Base-by-base conservation (phyloP, 108 stramenopile species). In the Chaetoceros muelleri region DNA sequence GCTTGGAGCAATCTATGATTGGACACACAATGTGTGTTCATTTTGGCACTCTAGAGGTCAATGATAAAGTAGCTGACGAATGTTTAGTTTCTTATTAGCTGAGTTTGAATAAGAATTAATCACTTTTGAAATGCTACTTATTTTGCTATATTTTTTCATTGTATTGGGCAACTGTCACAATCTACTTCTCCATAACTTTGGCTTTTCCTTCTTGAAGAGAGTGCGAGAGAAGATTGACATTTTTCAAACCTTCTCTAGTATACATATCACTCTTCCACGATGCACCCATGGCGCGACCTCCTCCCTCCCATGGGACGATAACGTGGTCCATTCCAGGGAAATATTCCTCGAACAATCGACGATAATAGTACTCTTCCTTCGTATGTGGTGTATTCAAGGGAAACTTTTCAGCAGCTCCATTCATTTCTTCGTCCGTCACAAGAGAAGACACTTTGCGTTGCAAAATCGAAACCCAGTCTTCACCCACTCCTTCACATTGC, bases 401-500 rank as follows among this genome's bases (percentile, higher is more conserved):
- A 52, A 75, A 86, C 1, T 58, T 62, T 10, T 51, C 56, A 34
- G 57, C 55, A 29, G 83, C 83, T 48, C 78, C 65, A 30, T 52
- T 77, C 79, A 80, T 80, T 55, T 86, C 80, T 24, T 71, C 80
- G 74, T 82, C 80, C 10, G 74, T 62, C 1, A 82, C 85, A 44
- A 77, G 60, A 29, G 66, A 53, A 2, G 85, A 67, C 13, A 86
- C 77, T n/a, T 67, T 62, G 8, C 69, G 48, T 64, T 86, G 85
- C 24, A 86, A 55, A n/a, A 75, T 79, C 19, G 76, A 68, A 29
- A 86, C 85, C 85, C 85, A 86, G 58, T 80, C 79, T 57, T 81
- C 79, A 24, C 85, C 85, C 22, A 86, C 85, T 51, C 85, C 85
- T 58, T 86, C 85, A 44, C 85, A 86, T 57, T 86, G 85, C 85